Percentiles rank a stretch among this genome's conserved stretches.
Conservation (phyloP, 2,329 filamentous ascomycete genomes). For the Xylariaceae sp. region DNA sequence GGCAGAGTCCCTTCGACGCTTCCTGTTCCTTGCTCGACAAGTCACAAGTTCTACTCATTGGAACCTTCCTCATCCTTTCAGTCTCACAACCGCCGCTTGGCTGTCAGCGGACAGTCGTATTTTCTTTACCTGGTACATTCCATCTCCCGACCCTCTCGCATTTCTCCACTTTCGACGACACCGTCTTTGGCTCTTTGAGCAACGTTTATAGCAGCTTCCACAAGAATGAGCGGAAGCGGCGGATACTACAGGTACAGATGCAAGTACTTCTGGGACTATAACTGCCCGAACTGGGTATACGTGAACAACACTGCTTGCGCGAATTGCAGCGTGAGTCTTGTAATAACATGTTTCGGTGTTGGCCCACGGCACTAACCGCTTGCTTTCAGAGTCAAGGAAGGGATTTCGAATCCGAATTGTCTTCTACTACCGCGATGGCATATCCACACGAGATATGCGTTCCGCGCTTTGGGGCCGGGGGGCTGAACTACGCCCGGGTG, state of each 20-base stretch:
- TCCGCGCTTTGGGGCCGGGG: slow-evolving; percentile 41
- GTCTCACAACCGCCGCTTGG: slow-evolving; percentile 25
- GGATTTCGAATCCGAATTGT: slow-evolving; percentile 36
- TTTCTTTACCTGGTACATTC: slow-evolving; percentile 5
- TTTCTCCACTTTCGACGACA: background rate
- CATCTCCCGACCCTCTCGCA: background rate
- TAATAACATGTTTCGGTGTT: background rate
- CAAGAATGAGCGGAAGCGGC: slow-evolving; percentile 37
- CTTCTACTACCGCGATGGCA: slow-evolving; percentile 27
- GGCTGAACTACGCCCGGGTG: slow-evolving; percentile 45
- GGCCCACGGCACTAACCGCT: slow-evolving; percentile 15
- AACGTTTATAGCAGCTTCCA: background rate
- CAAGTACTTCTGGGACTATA: slow-evolving; percentile 49
- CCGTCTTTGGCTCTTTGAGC: background rate
- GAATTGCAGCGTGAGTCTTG: slow-evolving; percentile 43
- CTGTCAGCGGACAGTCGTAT: slow-evolving; percentile 31
- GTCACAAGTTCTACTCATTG: slow-evolving; percentile 20
- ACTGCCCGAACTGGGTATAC: slow-evolving; percentile 52
- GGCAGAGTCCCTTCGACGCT: slow-evolving; percentile 6
- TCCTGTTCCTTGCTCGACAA: slow-evolving; percentile 4
- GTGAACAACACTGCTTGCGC: slow-evolving; percentile 47
- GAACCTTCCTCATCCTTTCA: slow-evolving; percentile 19
- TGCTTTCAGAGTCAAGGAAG: slow-evolving; percentile 43
- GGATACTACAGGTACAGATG: slow-evolving; percentile 51
- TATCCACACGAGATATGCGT: slow-evolving; percentile 41